A percentile compares a stretch with the other conserved stretches of the same genome.
Evolutionary conservation across 2,329 filamentous ascomycete species (phyloP).

Genomic region (Hypomyces perniciosus): DNA sequence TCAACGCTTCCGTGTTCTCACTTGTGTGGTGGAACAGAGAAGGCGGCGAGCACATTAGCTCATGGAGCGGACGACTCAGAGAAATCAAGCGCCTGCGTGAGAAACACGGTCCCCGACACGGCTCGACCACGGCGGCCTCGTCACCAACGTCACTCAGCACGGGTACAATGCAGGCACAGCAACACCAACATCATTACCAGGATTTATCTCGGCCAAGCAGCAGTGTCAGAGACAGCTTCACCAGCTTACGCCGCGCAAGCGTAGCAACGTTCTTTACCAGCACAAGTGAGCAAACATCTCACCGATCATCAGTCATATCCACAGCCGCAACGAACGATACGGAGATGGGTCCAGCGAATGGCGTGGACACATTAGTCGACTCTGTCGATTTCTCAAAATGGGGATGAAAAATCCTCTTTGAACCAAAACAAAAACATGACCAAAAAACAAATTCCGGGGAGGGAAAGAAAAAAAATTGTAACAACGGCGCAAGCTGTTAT

Average conservation of each 20-base stretch:
- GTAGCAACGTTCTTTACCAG: conserved; percentile 59
- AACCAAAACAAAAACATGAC: background rate
- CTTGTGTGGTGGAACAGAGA: conserved; percentile 78
- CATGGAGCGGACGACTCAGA: conserved; percentile 80
- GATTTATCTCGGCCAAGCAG: conserved; percentile 36
- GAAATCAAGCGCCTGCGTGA: conserved; percentile 81
- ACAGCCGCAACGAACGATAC: conserved; percentile 50
- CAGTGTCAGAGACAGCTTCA: conserved; percentile 55
- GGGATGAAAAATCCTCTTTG: conserved; percentile 21
- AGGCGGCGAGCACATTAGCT: conserved; percentile 76
- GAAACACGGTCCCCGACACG: conserved; percentile 46
- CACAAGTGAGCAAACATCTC: conserved; percentile 50
- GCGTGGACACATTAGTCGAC: conserved; percentile 28
- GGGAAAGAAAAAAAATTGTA: conserved; percentile 2
- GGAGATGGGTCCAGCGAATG: conserved; percentile 36
- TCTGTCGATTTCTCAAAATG: conserved; percentile 36
- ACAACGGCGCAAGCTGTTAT: conserved; percentile 8
- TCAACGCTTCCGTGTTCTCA: conserved; percentile 92
- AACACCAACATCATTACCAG: conserved; percentile 17
- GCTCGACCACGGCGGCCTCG: conserved; percentile 21
- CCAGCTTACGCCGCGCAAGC: conserved; percentile 54
- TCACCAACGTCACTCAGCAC: conserved; percentile 25
- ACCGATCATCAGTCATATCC: conserved; percentile 52
- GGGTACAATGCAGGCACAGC: conserved; percentile 14
- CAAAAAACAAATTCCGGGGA: background rate